Conservation (phyloP, 225 moss, liverwort and hornwort species). For the Rhytidiadelphus loreus region DNA sequence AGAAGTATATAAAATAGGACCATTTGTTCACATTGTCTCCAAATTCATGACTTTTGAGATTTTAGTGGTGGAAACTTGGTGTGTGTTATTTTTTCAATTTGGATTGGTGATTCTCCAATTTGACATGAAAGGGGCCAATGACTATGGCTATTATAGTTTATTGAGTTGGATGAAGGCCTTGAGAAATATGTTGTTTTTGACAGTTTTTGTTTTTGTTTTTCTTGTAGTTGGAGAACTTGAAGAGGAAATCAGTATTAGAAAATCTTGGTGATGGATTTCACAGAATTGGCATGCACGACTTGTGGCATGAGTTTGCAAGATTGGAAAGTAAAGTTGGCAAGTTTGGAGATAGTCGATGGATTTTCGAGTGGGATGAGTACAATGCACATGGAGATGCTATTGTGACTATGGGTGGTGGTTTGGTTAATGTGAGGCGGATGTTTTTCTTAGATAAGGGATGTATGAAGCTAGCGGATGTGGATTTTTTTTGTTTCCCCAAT, state of each 20-base stretch:
- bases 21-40: fast-evolving
- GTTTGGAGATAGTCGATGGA: neutral
- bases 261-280: neutral
- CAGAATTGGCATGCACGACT: neutral
- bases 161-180: neutral
- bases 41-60: neutral
- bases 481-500: neutral
- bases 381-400: neutral
- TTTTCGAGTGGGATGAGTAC: neutral
- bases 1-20: fast-evolving
- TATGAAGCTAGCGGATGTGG: neutral
- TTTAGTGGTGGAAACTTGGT: neutral
- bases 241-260: neutral
- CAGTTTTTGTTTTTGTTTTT: neutral
- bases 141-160: fast-evolving
- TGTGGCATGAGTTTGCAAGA: neutral
- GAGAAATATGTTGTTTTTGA: fast-evolving
- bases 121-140: fast-evolving
- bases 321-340: neutral
- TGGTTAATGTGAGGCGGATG: neutral
- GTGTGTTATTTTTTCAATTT: neutral
- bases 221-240: neutral
- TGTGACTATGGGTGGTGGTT: neutral
- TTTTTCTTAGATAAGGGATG: neutral
- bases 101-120: fast-evolving